Percentiles rank a stretch among this genome's conserved stretches.
phyloP scores from a whole-genome alignment of 2,329 filamentous ascomycete genomes.

The Fusarium nematophilum region DNA sequence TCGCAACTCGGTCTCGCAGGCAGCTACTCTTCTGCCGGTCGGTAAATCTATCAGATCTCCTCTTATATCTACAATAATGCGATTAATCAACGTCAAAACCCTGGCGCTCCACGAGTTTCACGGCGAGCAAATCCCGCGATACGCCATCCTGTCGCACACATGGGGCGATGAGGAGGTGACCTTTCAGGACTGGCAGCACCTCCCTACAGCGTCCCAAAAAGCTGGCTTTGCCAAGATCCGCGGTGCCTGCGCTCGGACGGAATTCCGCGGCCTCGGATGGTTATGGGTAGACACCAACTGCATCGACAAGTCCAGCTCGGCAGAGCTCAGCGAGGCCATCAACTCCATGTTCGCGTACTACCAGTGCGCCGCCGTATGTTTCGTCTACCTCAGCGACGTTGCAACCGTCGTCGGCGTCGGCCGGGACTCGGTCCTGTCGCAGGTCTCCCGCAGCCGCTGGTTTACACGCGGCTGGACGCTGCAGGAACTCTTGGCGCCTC shows the following conservation, averaged over 20 bases:
- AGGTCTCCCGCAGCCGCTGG: background rate
- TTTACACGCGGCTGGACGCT: constrained; percentile 31
- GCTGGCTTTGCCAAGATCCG: background rate
- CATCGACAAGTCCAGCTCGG: background rate
- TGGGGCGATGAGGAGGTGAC: constrained; percentile 45
- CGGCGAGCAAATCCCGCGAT: constrained; percentile 28
- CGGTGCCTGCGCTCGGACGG: background rate
- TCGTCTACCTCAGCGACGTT: background rate
- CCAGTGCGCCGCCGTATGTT: background rate
- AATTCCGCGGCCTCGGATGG: background rate
- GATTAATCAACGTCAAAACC: constrained; percentile 34
- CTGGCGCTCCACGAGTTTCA: constrained; percentile 34
- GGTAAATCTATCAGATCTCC: too few species aligned
- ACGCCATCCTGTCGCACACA: constrained; percentile 47
- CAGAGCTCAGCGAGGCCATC: background rate
- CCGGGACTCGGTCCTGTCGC: constrained; percentile 55
- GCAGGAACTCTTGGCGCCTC: constrained; percentile 11
- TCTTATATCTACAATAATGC: too few species aligned
- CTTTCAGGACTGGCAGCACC: constrained; percentile 37
- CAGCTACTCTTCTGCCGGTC: too few species aligned
- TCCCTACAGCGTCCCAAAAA: background rate
- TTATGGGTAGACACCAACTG: constrained; percentile 3
- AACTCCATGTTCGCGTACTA: background rate
- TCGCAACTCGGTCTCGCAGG: too few species aligned
- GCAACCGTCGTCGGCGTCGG: constrained; percentile 58